Evolutionary conservation across 2,329 filamentous ascomycete genomes (phyloP), one percentile per base, ranked within the genome.

Genomic region (Aureobasidium sp.): DNA sequence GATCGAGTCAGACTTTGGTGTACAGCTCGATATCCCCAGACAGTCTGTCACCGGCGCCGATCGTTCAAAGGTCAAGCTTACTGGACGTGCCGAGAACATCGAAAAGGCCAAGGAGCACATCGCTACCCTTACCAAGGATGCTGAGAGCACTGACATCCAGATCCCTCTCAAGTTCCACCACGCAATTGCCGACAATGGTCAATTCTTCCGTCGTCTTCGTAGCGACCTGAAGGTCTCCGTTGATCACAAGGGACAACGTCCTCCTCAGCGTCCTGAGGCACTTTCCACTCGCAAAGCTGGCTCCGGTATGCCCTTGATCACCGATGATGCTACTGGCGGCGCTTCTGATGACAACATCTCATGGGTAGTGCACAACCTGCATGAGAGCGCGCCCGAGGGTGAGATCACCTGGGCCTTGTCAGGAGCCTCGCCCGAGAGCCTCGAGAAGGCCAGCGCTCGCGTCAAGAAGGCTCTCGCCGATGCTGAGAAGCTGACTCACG

Each of bases 101-200:
- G 86, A 89, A 66, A 87, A 89, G 73, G 92, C 92, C 57, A 96
- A 95, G 80, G 85, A 86, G 63, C 92, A 97, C 76, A 92, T 99
- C 66, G 76, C 84, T 57, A 80, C 83, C 41, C 77, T 96, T 59
- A 82, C 92, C 66, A 93, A 96, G 80, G 87, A 92, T 68, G 89
- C 93, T 72, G 87, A 94, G 73, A 90, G 90, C 65, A 91, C 94
- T 80, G 94, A 89, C 0, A 76, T 97, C n/a, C 82, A 88, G 68
- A 84, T 99, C 9, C 93, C 94, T 12, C 84, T 87, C 64, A 85
- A 87, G 68, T 80, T 94, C 64, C 94, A 99, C 78, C 90, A 97
- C 73, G 78, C 82, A 64, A 83, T 99, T 67, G 84, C 90, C 59
- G 93, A 96, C 73, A 92, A 93, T 66, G 94, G 93, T 1, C 87